A percentile compares a stretch with the other conserved stretches of the same genome.
phyloP scores from a whole-genome alignment of 306 rosid genomes.

The Quercus berberidifolia region DNA sequence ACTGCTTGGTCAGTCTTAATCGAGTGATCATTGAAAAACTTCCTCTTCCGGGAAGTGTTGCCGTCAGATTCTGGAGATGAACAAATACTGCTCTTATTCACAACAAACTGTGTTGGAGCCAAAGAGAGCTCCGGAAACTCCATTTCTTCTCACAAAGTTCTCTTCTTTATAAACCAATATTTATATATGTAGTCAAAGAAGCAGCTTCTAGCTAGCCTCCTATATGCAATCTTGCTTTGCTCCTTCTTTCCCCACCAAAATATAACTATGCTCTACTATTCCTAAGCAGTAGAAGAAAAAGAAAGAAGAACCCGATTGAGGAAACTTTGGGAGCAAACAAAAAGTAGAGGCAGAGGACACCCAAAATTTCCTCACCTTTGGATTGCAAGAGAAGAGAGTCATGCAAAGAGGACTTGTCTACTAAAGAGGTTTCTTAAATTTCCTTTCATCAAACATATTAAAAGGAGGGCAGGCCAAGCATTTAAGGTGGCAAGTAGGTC shows the following conservation, averaged over 20 bases:
- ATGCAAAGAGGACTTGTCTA: slow-evolving; percentile 13
- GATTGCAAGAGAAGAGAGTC: not conserved
- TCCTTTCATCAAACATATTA: slow-evolving; percentile 15
- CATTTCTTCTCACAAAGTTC: not conserved
- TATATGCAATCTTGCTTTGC: not conserved
- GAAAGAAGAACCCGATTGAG: not conserved
- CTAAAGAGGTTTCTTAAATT: slow-evolving; percentile 28
- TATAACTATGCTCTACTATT: not conserved
- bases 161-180: not conserved
- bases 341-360: too few relatives aligned
- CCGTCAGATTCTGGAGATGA: slow-evolving; percentile 16
- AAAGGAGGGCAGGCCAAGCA: slow-evolving; percentile 31
- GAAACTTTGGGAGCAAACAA: not conserved
- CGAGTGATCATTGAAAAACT: slow-evolving; percentile 22
- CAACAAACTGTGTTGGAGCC: slow-evolving; percentile 18
- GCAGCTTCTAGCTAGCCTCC: not conserved
- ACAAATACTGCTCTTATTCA: not conserved
- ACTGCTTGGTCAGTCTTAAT: slow-evolving; percentile 3
- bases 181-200: not conserved
- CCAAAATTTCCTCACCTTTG: not conserved
- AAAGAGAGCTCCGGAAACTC: slow-evolving; percentile 33
- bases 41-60: slow-evolving; percentile 30
- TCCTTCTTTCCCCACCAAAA: not conserved
- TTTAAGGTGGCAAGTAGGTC: slow-evolving; percentile 43
- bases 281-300: not conserved